Conservation (phyloP, 1,284 basidiomycete species). For the Ganoderma sinense region DNA sequence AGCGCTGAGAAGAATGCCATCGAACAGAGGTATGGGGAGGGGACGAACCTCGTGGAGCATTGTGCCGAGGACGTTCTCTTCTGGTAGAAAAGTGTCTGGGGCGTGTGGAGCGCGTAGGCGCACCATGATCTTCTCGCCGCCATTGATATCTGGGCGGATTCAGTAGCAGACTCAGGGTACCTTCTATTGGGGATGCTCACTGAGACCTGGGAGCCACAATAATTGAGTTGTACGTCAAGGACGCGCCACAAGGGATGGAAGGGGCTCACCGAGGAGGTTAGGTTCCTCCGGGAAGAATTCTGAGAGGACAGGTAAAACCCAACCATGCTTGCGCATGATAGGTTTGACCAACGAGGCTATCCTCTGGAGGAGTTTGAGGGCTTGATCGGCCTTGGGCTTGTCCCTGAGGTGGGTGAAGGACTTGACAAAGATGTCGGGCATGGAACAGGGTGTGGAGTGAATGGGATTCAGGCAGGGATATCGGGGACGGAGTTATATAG, state of each 20-base stretch:
- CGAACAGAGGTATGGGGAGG: background rate
- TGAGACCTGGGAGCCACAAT: conserved; percentile 44
- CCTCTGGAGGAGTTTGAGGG: conserved; percentile 72
- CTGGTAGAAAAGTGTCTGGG: conserved; percentile 78
- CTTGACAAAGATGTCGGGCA: conserved; percentile 61
- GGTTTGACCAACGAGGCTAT: conserved; percentile 87
- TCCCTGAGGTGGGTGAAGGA: conserved; percentile 75
- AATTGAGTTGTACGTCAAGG: background rate
- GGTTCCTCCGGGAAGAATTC: conserved; percentile 87
- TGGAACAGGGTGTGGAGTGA: background rate
- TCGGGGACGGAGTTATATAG: conserved; percentile 2
- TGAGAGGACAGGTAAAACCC: conserved; percentile 82
- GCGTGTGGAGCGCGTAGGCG: conserved; percentile 76
- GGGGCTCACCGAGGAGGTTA: conserved; percentile 72
- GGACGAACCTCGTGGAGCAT: conserved; percentile 85
- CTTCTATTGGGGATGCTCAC: conserved; percentile 33
- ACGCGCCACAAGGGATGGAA: background rate
- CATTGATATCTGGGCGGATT: conserved; percentile 69
- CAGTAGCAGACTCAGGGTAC: background rate
- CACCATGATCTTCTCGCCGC: conserved; percentile 82
- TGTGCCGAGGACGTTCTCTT: conserved; percentile 76
- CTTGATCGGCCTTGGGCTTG: conserved; percentile 64
- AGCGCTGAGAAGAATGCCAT: background rate
- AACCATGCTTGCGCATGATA: conserved; percentile 85
- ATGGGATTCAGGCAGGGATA: background rate